Evolutionary conservation across 163 green algal species (phyloP), one percentile per base, ranked within the genome.

Genomic region (Scenedesmus sp.): DNA sequence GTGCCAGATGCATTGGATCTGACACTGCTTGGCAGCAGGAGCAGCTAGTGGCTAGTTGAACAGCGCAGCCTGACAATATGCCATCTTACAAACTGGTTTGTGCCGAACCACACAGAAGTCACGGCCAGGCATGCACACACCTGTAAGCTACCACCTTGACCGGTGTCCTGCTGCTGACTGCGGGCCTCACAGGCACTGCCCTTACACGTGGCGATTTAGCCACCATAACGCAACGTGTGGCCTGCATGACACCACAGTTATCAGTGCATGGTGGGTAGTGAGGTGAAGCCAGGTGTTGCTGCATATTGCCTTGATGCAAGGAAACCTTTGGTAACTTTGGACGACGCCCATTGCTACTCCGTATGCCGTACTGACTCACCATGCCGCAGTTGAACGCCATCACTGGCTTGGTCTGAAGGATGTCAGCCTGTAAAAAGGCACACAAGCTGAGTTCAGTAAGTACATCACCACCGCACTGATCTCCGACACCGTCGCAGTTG

Each of bases 71-170:
- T n/a, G n/a, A n/a, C n/a, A n/a, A n/a, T n/a, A n/a, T n/a, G n/a
- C n/a, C n/a, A n/a, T n/a, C n/a, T n/a, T n/a, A n/a, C n/a, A n/a
- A n/a, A n/a, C n/a, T n/a, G n/a, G n/a, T n/a, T n/a, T n/a, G n/a
- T n/a, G n/a, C n/a, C n/a, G n/a, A n/a, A 76, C 61, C 26, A 76
- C 24, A 20, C 2, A 76, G 15, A 37, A 13, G 24, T n/a, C 9
- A 20, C 61, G 61, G 9, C 15, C 24, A 42, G 20, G 44, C 80
- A 42, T 70, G 46, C 20, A 26, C 42, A 26, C 22, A 91, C 86
- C 86, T 91, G 76, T 91, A 91, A 20, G 86, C 86, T 10, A 91
- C 73, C 49, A 91, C 86, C 53, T 78, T 85, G 16, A 91, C 86
- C 15, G 86, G 44, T 46, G 86, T 30, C 18, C 16, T 37, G 24